phyloP scores from a whole-genome alignment of 2,329 filamentous ascomycete species.

The Pseudocercospora eumusae region DNA sequence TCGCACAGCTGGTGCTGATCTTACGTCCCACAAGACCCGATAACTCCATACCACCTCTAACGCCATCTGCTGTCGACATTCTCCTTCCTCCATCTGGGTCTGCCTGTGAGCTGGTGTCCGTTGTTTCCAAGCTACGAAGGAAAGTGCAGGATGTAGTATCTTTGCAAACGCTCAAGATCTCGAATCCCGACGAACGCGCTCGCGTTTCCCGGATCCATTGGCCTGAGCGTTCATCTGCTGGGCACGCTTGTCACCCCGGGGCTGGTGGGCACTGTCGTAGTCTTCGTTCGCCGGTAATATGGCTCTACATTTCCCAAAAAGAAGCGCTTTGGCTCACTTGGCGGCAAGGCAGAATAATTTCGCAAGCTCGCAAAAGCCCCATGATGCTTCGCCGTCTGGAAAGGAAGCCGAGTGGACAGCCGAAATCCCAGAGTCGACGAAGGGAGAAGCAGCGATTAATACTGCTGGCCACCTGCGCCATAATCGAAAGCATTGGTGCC shows the following conservation, averaged over 20 bases:
- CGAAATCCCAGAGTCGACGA: background rate
- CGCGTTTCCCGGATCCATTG: too few relatives aligned
- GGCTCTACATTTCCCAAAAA: too few relatives aligned
- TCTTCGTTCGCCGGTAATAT: background rate
- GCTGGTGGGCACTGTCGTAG: background rate
- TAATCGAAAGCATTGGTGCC: constrained; percentile 44
- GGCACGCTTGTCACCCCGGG: background rate
- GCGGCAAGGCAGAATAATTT: background rate
- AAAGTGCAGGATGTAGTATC: background rate
- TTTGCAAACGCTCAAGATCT: background rate
- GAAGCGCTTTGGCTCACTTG: background rate
- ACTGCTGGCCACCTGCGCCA: constrained; percentile 20
- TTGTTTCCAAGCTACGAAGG: background rate
- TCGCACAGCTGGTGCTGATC: constrained; percentile 4
- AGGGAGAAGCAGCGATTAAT: constrained; percentile 12
- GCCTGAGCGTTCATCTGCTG: background rate
- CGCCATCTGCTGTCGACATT: background rate
- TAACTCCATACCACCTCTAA: constrained; percentile 7
- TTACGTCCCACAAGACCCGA: background rate
- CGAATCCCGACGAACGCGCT: background rate
- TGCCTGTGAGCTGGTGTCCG: background rate
- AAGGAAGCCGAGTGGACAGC: background rate
- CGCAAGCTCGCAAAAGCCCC: background rate
- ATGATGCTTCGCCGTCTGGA: background rate
- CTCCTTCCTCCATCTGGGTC: background rate